Base-by-base conservation (phyloP, 148 eudicot genomes). In the Persicaria tinctoria region DNA sequence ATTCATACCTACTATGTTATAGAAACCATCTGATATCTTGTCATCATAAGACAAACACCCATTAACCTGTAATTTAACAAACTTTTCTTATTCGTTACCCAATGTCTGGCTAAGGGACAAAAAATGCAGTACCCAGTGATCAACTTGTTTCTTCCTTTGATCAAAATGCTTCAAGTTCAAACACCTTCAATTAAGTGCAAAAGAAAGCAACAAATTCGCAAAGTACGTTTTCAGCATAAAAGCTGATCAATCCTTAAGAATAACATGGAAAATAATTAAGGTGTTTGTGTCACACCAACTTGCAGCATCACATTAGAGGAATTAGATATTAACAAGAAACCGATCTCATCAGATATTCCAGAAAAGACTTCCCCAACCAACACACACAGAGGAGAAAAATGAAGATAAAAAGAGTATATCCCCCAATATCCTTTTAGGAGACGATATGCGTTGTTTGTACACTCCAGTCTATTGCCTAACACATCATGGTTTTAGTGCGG, bases 21-120 rank as follows among this genome's bases (percentile, higher is more conserved):
- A 92, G 81, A 95, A 95, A 46, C 98, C 98, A 87, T 95, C 93
- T n/a, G 97, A 82, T 78, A 95, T 90, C 82, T 85, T 92, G 76
- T 95, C 98, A 77, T 75, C 77, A 78, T 95, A 95, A 8, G 98
- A 92, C 84, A 95, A 82, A 75, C 90, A 85, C 23, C 98, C 98
- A 81, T 73, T 89, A 16, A 90, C 92, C 98, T 95, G 96, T 77
- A 85, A 47, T 44, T 7, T 11, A 16, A 71, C 74, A 71, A 23
- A 17, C 13, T 9, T 13, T 17, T 17, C 17, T 71, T 47, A 8
- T 4, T 71, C 74, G 47, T 8, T 13, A 66, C 13, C 41, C 45
- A 23, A 38, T 3, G 9, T 13, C 41, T 63, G 16, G 46, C 46
- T 63, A 9, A 63, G 10, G 32, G 68, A 4, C n/a, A 11, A 9